These are phyloP conservation scores for Paxillus rubicundulus DNA, from an alignment of 768 basidiomycete species.

Conservation along the genomic window DNA sequence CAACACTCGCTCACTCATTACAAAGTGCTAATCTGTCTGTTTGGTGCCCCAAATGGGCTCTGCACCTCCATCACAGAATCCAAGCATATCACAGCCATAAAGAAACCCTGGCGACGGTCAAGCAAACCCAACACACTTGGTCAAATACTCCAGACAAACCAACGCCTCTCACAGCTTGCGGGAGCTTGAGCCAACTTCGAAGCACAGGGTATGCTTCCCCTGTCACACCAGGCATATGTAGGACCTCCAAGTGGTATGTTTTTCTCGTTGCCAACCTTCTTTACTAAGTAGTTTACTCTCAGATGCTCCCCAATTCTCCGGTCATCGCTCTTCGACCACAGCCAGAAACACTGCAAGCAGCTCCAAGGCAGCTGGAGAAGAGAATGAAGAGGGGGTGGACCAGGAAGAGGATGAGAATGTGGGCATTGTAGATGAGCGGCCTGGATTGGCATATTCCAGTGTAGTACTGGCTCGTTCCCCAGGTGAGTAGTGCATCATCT, in stretches of 20 bases:
- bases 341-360: neutral
- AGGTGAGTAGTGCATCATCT: neutral
- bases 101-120: slow-evolving; percentile 33
- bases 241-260: neutral
- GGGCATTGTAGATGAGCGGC: slow-evolving; percentile 25
- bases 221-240: neutral
- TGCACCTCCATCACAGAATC: slow-evolving; percentile 38
- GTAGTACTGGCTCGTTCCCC: neutral
- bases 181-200: slow-evolving; percentile 4
- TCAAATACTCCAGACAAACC: slow-evolving; percentile 31
- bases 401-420: neutral
- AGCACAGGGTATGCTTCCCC: neutral
- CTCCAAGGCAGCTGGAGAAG: slow-evolving; percentile 16
- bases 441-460: slow-evolving; percentile 1
- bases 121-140: slow-evolving; percentile 20
- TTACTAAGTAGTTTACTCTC: neutral
- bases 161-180: slow-evolving; percentile 26
- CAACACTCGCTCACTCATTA: slow-evolving; percentile 38
- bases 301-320: neutral
- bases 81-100: slow-evolving; percentile 37
- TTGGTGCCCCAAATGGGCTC: slow-evolving; percentile 36
- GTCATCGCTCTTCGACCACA: neutral
- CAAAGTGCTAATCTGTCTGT: slow-evolving; percentile 18
- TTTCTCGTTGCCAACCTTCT: neutral
- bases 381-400: slow-evolving; percentile 28